These are phyloP conservation scores for Colletotrichum costaricense DNA, from an alignment of 2,329 filamentous ascomycete species.

Conservation along the genomic window DNA sequence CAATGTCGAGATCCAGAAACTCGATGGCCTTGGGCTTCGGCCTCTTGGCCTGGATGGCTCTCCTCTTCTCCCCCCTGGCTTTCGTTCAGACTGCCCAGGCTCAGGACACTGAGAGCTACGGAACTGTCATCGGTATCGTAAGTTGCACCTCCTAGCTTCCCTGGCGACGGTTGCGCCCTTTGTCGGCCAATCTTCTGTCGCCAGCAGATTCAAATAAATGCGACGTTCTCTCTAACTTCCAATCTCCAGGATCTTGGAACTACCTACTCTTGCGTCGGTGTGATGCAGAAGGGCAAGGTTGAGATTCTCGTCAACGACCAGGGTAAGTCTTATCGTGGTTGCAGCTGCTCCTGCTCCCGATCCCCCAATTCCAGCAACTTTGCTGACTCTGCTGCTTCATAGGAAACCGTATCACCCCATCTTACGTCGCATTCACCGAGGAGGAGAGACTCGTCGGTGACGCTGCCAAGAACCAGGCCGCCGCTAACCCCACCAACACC, in stretches of 20 bases:
- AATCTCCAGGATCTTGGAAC: slow-evolving; percentile 80
- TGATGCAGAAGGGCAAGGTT: slow-evolving; percentile 95
- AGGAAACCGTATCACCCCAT: slow-evolving; percentile 95
- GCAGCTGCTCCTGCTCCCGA: background rate
- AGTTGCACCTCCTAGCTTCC: slow-evolving; percentile 44
- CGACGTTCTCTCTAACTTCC: background rate
- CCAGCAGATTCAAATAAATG: background rate
- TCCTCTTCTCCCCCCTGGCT: slow-evolving; percentile 88
- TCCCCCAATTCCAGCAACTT: background rate
- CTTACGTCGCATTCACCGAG: slow-evolving; percentile 96
- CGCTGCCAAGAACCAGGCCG: slow-evolving; percentile 95
- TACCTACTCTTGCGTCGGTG: slow-evolving; percentile 90
- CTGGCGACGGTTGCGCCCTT: background rate
- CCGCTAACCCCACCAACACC: slow-evolving; percentile 80
- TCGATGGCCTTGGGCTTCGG: slow-evolving; percentile 84
- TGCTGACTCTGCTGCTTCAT: slow-evolving; percentile 19
- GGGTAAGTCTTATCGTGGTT: slow-evolving; percentile 44
- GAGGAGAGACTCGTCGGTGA: slow-evolving; percentile 98
- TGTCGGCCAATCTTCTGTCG: background rate
- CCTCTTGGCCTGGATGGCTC: slow-evolving; percentile 89
- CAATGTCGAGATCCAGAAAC: slow-evolving; percentile 70
- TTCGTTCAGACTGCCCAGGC: slow-evolving; percentile 83
- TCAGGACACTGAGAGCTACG: slow-evolving; percentile 81
- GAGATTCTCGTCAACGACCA: slow-evolving; percentile 97
- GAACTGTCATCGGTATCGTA: slow-evolving; percentile 93